Base-by-base conservation (phyloP, 1,139 yeast genomes). In the Candida labiduridarum region DNA sequence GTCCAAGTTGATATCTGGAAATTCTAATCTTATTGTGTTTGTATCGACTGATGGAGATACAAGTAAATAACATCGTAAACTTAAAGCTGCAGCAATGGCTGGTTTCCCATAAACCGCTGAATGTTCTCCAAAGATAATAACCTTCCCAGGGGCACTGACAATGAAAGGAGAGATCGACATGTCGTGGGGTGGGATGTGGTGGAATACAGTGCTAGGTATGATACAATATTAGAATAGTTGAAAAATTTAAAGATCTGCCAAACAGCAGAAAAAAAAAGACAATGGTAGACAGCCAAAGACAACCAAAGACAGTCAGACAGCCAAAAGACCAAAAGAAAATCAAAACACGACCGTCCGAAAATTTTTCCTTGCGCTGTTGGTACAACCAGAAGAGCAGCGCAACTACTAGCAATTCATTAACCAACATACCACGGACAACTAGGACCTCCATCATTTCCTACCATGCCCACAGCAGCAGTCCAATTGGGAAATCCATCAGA, bases 61-160 rank as follows among this genome's bases (percentile, higher is more conserved):
- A 35, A 87, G 71, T 31, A 92, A 69, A 60, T 89, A 94, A 0
- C 97, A 89, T 61, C 97, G 76, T 49, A 90, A 73, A 22, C 91
- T 85, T 19, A 90, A 77, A 0, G 96, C 92, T 0, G 96, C 96
- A 0, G 97, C 96, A 50, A 90, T 88, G 25, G 96, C 96, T 0
- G 96, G 96, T 69, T 89, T 89, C 49, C 89, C 85, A 65, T 89
- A 89, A 1, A 94, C 99, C 2, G 96, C 98, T 2, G 98, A 89
- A 64, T 94, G 99, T 64, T 94, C 99, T 22, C 99, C 99, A 64
- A 91, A 95, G 44, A 95, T 79, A 59, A 94, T 95, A 41, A 91
- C 96, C 65, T 95, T 94, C 7, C 98, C 99, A 0, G 99, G 99
- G 1, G 99, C 96, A 53, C 97, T 89, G 2, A 90, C 89, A 50